A percentile compares a stretch with the other conserved stretches of the same genome.
These are phyloP conservation scores for Salvia hispanica DNA, from an alignment of 257 asterid genomes.

Conservation along the genomic window DNA sequence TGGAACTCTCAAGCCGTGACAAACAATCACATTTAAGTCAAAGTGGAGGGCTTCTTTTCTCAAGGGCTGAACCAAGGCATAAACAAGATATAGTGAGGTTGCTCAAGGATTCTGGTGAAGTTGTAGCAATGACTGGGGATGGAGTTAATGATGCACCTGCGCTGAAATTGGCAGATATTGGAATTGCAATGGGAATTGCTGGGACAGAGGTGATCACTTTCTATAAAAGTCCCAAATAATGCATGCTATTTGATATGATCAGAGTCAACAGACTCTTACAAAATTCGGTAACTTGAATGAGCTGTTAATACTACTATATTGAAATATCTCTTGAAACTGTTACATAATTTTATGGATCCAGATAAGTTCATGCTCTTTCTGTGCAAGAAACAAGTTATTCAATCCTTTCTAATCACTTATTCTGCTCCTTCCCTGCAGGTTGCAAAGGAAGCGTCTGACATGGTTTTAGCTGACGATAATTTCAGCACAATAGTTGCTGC, in stretches of 20 bases:
- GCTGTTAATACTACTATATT: background rate
- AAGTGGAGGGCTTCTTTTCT: conserved; percentile 87
- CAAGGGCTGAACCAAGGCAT: conserved; percentile 99
- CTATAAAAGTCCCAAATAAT: background rate
- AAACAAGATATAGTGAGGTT: conserved; percentile 97
- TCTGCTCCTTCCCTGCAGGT: conserved; percentile 50
- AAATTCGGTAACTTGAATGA: background rate
- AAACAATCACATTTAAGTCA: conserved; percentile 65
- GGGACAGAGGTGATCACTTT: conserved; percentile 81
- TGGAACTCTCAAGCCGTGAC: conserved; percentile 55
- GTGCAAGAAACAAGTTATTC: background rate
- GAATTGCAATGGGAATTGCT: conserved; percentile 97
- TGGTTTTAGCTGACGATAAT: conserved; percentile 98
- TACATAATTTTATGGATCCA: conserved; percentile 1
- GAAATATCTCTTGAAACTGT: background rate
- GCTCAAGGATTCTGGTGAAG: conserved; percentile 95
- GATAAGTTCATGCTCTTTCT: background rate
- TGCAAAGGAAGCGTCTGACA: conserved; percentile 99
- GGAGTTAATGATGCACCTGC: conserved; percentile 99
- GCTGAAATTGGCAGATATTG: conserved; percentile 92
- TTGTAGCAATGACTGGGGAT: conserved; percentile 99
- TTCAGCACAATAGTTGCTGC: conserved; percentile 95
- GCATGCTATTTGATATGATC: conserved; percentile 6
- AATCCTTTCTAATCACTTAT: background rate
- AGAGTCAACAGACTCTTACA: background rate